Conservation (phyloP, 306 rosid genomes). For the Cicer chorassanicum region DNA sequence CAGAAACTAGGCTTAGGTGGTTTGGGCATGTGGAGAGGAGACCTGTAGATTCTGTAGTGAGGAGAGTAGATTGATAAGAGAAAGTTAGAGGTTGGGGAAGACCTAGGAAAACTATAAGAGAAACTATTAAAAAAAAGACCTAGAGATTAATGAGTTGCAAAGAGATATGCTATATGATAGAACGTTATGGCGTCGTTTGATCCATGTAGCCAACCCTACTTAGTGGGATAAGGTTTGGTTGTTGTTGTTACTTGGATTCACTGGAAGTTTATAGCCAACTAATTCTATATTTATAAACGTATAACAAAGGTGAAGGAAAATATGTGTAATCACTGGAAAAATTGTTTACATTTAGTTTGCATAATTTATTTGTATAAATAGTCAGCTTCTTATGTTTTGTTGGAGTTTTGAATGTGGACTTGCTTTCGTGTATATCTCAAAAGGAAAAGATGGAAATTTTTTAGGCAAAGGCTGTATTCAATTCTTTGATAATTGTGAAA, state of each 20-base stretch:
- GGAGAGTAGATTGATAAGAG: no score
- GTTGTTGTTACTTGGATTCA: constrained; percentile 3
- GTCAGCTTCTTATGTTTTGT: background rate
- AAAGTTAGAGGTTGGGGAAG: no score
- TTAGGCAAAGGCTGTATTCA: constrained; percentile 23
- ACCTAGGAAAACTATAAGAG: no score
- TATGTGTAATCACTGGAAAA: background rate
- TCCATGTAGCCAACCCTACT: no score
- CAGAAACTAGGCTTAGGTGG: no score
- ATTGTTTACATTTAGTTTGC: background rate
- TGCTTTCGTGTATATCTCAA: background rate
- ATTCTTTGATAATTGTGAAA: background rate
- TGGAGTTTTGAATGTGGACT: background rate
- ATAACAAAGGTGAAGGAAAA: background rate
- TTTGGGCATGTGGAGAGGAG: no score
- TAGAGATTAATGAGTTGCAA: no score
- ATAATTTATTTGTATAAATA: background rate
- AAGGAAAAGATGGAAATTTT: background rate
- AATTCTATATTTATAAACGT: constrained; percentile 5
- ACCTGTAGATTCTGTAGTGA: no score
- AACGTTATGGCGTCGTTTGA: no score
- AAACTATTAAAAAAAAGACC: no score
- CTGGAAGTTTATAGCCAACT: background rate
- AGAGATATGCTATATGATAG: no score
- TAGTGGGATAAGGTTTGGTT: no score